These are phyloP conservation scores for Nemania sp. DNA, from an alignment of 2,329 filamentous ascomycete genomes.

Conservation along the genomic window DNA sequence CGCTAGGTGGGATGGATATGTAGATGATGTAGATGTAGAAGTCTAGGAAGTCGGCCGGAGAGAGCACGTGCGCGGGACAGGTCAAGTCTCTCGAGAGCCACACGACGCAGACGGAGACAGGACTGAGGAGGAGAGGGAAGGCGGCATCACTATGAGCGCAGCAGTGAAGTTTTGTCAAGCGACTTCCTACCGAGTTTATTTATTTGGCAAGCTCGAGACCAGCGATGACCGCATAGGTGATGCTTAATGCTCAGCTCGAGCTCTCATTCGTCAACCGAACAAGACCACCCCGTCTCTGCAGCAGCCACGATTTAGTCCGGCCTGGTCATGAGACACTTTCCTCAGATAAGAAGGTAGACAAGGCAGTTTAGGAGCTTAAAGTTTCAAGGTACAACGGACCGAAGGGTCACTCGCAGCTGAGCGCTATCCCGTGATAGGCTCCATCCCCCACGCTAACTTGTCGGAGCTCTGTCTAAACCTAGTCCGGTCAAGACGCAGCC, in stretches of 20 bases:
- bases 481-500: no score
- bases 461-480: not conserved
- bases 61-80: no score
- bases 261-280: slow-evolving; percentile 8
- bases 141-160: not conserved
- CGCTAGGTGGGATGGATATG: no score
- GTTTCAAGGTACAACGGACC: not conserved
- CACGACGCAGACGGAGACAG: not conserved
- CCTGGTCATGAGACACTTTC: slow-evolving; percentile 17
- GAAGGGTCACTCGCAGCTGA: not conserved
- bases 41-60: not conserved
- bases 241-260: not conserved
- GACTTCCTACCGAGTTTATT: not conserved
- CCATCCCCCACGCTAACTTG: no score
- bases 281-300: not conserved
- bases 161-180: slow-evolving; percentile 2
- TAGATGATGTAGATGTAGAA: not conserved
- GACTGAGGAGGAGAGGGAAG: not conserved
- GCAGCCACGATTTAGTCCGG: not conserved
- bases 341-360: slow-evolving; percentile 24
- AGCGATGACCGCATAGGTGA: slow-evolving; percentile 18
- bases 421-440: not conserved
- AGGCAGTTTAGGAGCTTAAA: not conserved
- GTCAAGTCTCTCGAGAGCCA: no score
- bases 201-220: slow-evolving; percentile 2